Evolutionary conservation across 163 green algal genomes (phyloP), one percentile per base, ranked within the genome.

Genomic region (Volvox carteri): DNA sequence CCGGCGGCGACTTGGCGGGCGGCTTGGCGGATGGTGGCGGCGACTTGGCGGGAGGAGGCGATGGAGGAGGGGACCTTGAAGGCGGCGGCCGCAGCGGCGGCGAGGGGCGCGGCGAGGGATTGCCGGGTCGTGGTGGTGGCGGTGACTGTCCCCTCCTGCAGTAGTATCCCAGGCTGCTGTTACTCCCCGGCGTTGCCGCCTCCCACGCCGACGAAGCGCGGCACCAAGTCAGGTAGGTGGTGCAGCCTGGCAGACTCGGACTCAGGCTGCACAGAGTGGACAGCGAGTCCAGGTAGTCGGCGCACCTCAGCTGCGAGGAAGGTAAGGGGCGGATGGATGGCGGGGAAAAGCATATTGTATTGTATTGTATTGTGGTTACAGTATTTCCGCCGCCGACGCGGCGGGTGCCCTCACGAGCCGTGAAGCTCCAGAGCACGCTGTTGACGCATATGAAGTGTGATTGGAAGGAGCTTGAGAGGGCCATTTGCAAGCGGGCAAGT

Each of bases 201-300:
- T 44, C 42, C 74, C 74, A 83, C n/a, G 74, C 46, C 5, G 74
- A 44, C 6, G 77, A 73, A 2, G 16, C 35, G 5, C 7, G 8
- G 77, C 77, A 85, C 77, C 77, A 85, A 35, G 18, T 16, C 18
- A 11, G 8, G 54, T 85, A 85, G 33, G 23, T 39, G 35, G 3
- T 21, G 19, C 77, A 85, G 1, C 54, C 54, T 11, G 37, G 11
- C 42, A 39, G 14, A 18, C 25, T 54, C 23, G 52, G 54, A 23
- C 16, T 74, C 52, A 39, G 33, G 52, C 44, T 54, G 77, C 77
- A 85, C 6, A 85, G 5, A 18, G 35, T 12, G 18, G 2, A 8
- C 21, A 85, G 35, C 18, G 54, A 35, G 1, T 4, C 25, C 8
- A 87, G 48, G 67, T 70, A 79, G 67, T 87, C 48, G 35, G 23